Percentiles rank a stretch among this genome's conserved stretches.
These are phyloP conservation scores for Populus euphratica DNA, from an alignment of 345 rosid genomes.

Conservation along the genomic window DNA sequence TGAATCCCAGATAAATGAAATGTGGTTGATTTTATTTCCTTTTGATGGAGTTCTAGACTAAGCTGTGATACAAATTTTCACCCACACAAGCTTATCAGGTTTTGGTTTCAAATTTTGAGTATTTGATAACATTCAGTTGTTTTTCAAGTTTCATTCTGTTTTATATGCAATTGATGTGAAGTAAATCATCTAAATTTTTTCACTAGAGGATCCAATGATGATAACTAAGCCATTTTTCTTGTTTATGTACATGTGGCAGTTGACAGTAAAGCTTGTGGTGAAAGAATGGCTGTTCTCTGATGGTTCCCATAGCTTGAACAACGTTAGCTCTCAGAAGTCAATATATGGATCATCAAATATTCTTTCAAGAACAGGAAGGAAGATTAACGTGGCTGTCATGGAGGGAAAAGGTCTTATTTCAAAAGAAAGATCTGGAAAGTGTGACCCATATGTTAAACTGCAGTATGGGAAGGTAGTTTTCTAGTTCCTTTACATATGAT, in stretches of 20 bases:
- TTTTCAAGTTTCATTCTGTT: neutral
- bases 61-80: neutral
- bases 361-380: constrained; percentile 70
- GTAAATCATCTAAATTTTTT: neutral
- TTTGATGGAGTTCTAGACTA: neutral
- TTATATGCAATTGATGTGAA: neutral
- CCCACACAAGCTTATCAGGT: neutral
- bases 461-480: constrained; percentile 78
- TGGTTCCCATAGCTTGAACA: constrained; percentile 67
- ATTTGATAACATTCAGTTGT: neutral
- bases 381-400: constrained; percentile 48
- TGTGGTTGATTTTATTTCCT: neutral
- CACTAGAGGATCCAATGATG: neutral
- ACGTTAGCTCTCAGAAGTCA: constrained; percentile 42
- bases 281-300: constrained; percentile 98
- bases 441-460: constrained; percentile 72
- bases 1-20: neutral
- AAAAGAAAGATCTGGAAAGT: constrained; percentile 65
- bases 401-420: constrained; percentile 64
- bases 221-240: neutral
- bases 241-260: constrained; percentile 38
- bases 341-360: constrained; percentile 51
- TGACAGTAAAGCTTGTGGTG: constrained; percentile 66
- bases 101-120: neutral
- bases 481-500: constrained; percentile 1